Evolutionary conservation across 495 filamentous ascomycete species (phyloP).

Genomic region (Collariella sp.): DNA sequence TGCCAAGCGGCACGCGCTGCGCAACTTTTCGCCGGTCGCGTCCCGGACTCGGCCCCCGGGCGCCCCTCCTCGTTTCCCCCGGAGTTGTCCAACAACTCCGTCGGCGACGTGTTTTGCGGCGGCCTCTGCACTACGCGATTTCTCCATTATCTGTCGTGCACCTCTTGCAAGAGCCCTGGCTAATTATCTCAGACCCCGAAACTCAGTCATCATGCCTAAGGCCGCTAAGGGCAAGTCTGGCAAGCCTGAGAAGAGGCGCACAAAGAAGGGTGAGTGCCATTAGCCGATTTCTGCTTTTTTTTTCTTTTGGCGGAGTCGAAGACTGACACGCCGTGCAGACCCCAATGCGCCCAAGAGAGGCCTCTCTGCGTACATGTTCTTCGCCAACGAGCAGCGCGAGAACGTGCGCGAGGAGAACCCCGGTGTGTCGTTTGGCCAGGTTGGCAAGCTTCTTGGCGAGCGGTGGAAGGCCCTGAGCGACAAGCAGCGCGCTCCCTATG

Average conservation of each 20-base stretch:
- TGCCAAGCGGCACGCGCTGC: constrained; percentile 3
- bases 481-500: constrained; percentile 83
- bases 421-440: constrained; percentile 93
- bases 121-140: too few species aligned
- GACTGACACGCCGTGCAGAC: constrained; percentile 47
- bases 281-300: neutral
- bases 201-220: constrained; percentile 38
- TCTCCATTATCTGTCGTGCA: too few species aligned
- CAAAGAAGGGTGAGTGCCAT: constrained; percentile 42
- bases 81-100: too few species aligned
- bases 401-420: constrained; percentile 98
- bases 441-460: constrained; percentile 95
- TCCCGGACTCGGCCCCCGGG: neutral
- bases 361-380: constrained; percentile 99
- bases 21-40: neutral
- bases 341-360: constrained; percentile 98
- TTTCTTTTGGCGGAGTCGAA: neutral
- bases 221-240: constrained; percentile 39
- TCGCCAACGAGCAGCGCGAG: constrained; percentile 97
- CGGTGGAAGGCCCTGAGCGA: constrained; percentile 93
- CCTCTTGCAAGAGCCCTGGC: neutral
- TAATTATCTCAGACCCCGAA: constrained; percentile 18
- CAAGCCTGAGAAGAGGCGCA: constrained; percentile 38
- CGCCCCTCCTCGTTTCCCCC: neutral
- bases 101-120: too few species aligned